Evolutionary conservation across 306 rosid species (phyloP).

Genomic region (Quercus variabilis): DNA sequence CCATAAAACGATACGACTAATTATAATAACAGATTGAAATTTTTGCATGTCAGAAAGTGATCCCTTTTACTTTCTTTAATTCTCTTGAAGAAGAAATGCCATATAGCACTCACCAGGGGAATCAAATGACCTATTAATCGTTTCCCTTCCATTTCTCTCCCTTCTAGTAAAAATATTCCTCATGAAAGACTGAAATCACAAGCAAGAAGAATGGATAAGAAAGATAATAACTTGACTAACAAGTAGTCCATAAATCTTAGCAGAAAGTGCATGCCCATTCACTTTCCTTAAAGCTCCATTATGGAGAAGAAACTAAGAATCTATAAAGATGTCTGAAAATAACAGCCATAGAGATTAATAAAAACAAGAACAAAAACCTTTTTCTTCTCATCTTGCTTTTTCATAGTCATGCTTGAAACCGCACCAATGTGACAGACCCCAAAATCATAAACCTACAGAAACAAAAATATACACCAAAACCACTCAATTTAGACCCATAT

Average conservation of each 20-base stretch:
- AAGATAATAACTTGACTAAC: neutral
- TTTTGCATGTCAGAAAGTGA: constrained; percentile 15
- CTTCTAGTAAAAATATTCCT: constrained; percentile 52
- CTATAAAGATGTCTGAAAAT: neutral
- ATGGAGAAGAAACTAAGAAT: neutral
- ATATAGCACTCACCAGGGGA: constrained; percentile 58
- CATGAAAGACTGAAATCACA: constrained; percentile 70
- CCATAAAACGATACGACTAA: constrained; percentile 13
- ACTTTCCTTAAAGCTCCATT: neutral
- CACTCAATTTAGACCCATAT: neutral
- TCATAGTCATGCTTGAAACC: constrained; percentile 31
- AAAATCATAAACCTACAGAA: constrained; percentile 26
- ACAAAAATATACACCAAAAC: constrained; percentile 4
- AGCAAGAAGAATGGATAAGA: neutral
- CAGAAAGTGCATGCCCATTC: neutral
- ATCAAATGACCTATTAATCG: constrained; percentile 34
- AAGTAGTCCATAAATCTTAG: no score
- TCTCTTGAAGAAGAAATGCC: no score
- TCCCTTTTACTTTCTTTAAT: constrained; percentile 1
- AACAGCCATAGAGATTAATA: neutral
- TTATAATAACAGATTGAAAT: neutral
- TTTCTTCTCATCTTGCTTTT: constrained; percentile 32
- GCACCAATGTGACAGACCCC: constrained; percentile 27
- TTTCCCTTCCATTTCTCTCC: constrained; percentile 56
- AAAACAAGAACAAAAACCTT: constrained; percentile 29